Conservation (phyloP, 352 stramenopile genomes). For the Blastocystis sp. region DNA sequence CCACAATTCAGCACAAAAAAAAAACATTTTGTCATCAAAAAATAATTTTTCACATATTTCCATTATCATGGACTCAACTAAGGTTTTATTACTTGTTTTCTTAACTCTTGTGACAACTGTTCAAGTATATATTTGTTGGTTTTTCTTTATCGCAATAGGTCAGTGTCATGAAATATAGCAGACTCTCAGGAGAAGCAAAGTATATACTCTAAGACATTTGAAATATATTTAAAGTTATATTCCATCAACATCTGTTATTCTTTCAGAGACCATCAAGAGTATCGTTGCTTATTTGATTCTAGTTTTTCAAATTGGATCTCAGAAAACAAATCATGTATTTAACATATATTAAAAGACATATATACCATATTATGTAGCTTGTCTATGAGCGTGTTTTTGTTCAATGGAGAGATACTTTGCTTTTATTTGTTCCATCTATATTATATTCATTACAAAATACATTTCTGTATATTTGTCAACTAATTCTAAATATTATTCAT, state of each 20-base stretch:
- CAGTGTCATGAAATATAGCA: conserved; percentile 45
- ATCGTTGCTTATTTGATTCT: conserved; percentile 36
- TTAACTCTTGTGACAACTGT: conserved; percentile 26
- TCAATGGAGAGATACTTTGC: conserved; percentile 13
- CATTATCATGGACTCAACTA: too few relatives aligned
- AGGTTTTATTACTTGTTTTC: conserved; percentile 29
- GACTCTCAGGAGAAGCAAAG: conserved; percentile 35
- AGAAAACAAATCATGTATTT: conserved; percentile 6
- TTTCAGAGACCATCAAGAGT: conserved; percentile 55
- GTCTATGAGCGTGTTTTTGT: conserved; percentile 26
- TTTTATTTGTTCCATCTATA: conserved; percentile 50
- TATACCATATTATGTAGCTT: conserved; percentile 4
- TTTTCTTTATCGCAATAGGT: too few relatives aligned
- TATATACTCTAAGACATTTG: not conserved
- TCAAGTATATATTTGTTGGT: too few relatives aligned
- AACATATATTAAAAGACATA: too few relatives aligned
- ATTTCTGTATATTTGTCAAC: conserved; percentile 50
- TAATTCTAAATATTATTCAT: not conserved
- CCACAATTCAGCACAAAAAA: too few relatives aligned
- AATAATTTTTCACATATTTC: too few relatives aligned
- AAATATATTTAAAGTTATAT: conserved; percentile 52
- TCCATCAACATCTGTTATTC: conserved; percentile 57
- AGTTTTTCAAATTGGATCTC: conserved; percentile 24
- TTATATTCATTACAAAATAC: conserved; percentile 66
- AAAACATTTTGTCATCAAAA: too few relatives aligned